Percentiles rank a stretch among this genome's conserved stretches.
Evolutionary conservation across 305 asterid species (phyloP).

Genomic region (Striga hermonthica): DNA sequence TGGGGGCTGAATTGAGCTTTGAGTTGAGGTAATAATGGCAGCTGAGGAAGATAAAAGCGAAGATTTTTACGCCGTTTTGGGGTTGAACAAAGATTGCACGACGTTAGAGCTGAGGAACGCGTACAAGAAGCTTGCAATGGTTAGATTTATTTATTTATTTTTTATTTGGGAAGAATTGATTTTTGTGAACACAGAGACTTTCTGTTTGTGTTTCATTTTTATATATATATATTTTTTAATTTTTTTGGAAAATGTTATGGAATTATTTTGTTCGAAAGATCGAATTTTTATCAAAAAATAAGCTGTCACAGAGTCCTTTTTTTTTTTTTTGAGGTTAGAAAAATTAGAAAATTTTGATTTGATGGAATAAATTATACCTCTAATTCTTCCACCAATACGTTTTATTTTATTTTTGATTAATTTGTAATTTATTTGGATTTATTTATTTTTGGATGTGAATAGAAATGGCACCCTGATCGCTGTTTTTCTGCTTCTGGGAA

Average conservation of each 20-base stretch:
- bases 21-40: conserved; percentile 48
- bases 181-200: background rate
- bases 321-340: background rate
- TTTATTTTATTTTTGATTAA: background rate
- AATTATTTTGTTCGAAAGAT: background rate
- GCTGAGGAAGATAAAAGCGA: conserved; percentile 36
- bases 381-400: background rate
- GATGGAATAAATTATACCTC: background rate
- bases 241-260: background rate
- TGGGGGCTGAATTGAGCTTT: background rate
- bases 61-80: conserved; percentile 64
- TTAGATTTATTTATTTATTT: too few species aligned
- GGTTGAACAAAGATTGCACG: conserved; percentile 58
- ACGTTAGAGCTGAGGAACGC: conserved; percentile 56
- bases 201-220: background rate
- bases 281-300: too few species aligned
- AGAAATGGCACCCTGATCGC: conserved; percentile 98
- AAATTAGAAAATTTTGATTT: too few species aligned
- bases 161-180: too few species aligned
- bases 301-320: too few species aligned
- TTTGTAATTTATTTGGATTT: background rate
- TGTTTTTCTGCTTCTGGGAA: conserved; percentile 62
- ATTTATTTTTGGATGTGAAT: background rate
- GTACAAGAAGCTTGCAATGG: conserved; percentile 74
- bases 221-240: background rate